Conservation (phyloP, 169 alveolate genomes). For the Perkinsus marinus region DNA sequence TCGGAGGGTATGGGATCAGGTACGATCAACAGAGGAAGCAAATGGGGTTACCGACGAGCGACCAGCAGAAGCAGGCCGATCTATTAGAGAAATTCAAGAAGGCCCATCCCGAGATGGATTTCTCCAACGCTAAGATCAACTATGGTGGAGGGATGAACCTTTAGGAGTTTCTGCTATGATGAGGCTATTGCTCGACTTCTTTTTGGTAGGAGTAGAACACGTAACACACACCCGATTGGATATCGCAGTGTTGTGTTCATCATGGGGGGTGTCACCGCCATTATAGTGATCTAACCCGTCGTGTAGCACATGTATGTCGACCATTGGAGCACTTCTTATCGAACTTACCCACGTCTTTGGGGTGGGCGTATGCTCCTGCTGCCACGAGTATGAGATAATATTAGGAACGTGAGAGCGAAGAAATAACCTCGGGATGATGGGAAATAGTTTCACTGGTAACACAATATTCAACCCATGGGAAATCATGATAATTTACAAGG, state of each 20-base stretch:
- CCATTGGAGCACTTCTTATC: too few species aligned
- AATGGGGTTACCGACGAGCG: conserved; percentile 83
- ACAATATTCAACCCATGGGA: too few species aligned
- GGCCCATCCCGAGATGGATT: conserved; percentile 95
- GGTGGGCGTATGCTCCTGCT: too few species aligned
- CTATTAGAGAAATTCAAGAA: conserved; percentile 79
- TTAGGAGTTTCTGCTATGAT: neutral
- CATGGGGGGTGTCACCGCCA: neutral
- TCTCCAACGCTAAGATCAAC: conserved; percentile 81
- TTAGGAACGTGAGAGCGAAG: too few species aligned
- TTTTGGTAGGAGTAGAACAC: neutral
- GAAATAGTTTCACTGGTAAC: too few species aligned
- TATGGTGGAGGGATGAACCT: conserved; percentile 30
- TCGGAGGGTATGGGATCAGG: conserved; percentile 8
- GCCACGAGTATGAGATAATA: too few species aligned
- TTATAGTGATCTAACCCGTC: neutral
- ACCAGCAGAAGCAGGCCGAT: conserved; percentile 76
- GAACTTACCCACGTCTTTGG: too few species aligned
- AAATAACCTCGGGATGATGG: too few species aligned
- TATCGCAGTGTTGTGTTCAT: neutral
- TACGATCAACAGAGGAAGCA: conserved; percentile 75
- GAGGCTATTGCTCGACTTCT: neutral
- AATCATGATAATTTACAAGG: too few species aligned
- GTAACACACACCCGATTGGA: neutral
- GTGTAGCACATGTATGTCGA: too few species aligned